Evolutionary conservation across 1,284 basidiomycete genomes (phyloP).

Genomic region (Termitomyces sp.): DNA sequence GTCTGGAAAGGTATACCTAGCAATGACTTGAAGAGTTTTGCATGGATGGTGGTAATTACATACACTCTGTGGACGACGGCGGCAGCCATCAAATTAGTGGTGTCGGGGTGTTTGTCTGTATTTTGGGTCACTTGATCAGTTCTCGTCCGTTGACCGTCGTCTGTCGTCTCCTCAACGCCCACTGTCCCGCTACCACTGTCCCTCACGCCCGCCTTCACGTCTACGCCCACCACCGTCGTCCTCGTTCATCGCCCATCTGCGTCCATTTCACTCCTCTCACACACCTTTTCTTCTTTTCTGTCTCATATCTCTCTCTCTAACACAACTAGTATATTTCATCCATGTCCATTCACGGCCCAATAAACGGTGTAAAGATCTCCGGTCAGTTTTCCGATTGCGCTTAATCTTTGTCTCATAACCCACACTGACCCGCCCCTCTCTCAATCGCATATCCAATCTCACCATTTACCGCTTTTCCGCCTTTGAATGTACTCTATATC

Average conservation of each 20-base stretch:
- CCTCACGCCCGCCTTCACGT: constrained; percentile 8
- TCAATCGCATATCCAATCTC: constrained; percentile 28
- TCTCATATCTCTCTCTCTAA: constrained; percentile 17
- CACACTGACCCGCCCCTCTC: constrained; percentile 16
- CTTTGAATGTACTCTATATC: constrained; percentile 11
- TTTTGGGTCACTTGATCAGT: constrained; percentile 30
- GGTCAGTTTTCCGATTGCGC: constrained; percentile 50
- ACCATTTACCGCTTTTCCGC: constrained; percentile 10
- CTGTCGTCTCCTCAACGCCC: constrained; percentile 16
- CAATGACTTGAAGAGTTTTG: too few species aligned
- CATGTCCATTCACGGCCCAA: constrained; percentile 77
- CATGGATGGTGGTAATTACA: too few species aligned
- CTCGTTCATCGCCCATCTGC: constrained; percentile 8
- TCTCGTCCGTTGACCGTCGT: constrained; percentile 19
- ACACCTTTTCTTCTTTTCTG: constrained; percentile 15
- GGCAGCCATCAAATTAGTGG: neutral
- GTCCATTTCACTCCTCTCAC: constrained; percentile 12
- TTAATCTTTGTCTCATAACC: constrained; percentile 19
- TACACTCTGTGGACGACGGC: too few species aligned
- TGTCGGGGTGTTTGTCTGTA: constrained; percentile 19
- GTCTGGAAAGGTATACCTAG: too few species aligned
- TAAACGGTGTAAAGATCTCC: constrained; percentile 88
- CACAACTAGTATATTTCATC: constrained; percentile 19
- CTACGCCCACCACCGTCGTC: neutral
- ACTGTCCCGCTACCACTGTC: neutral